A percentile compares a stretch with the other conserved stretches of the same genome.
Conservation (phyloP, 2,329 filamentous ascomycete species). For the Ramularia endophylla region DNA sequence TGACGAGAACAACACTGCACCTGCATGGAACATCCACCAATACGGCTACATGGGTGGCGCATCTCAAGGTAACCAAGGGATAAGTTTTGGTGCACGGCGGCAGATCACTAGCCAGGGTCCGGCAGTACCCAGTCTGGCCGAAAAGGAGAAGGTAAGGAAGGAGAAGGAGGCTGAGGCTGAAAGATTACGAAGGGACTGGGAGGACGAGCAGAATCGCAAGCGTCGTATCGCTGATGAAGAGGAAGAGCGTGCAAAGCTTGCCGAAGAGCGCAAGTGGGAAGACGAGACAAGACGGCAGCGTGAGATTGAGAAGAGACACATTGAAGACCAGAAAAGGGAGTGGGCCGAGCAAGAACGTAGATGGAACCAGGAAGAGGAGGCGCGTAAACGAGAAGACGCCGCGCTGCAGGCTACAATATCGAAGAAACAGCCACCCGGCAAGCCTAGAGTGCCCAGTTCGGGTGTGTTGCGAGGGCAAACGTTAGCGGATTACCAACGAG, state of each 20-base stretch:
- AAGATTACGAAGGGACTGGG: slow-evolving; percentile 38
- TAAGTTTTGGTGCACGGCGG: slow-evolving; percentile 82
- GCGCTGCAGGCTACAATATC: slow-evolving; percentile 60
- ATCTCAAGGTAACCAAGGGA: slow-evolving; percentile 89
- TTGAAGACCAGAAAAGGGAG: slow-evolving; percentile 62
- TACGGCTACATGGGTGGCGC: slow-evolving; percentile 98
- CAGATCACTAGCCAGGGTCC: slow-evolving; percentile 86
- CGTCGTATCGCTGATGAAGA: slow-evolving; percentile 50
- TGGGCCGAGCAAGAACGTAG: slow-evolving; percentile 73
- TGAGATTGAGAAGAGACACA: slow-evolving; percentile 53
- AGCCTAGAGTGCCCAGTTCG: slow-evolving; percentile 36
- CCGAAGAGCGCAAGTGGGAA: slow-evolving; percentile 63
- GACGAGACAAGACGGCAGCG: slow-evolving; percentile 56
- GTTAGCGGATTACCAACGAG: slow-evolving; percentile 77
- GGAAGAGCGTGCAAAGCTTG: slow-evolving; percentile 55
- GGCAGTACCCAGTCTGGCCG: slow-evolving; percentile 69
- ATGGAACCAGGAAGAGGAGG: slow-evolving; percentile 73
- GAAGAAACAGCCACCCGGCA: slow-evolving; percentile 59
- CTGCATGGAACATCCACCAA: slow-evolving; percentile 97
- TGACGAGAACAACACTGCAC: slow-evolving; percentile 73
- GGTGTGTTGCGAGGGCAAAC: slow-evolving; percentile 72
- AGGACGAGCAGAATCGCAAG: slow-evolving; percentile 49
- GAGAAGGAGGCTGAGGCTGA: slow-evolving; percentile 54
- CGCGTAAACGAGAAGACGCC: slow-evolving; percentile 63
- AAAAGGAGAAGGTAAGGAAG: slow-evolving; percentile 67